These are phyloP conservation scores for Ichthyophthirius multifiliis DNA, from an alignment of 169 alveolate species.

Conservation along the genomic window DNA sequence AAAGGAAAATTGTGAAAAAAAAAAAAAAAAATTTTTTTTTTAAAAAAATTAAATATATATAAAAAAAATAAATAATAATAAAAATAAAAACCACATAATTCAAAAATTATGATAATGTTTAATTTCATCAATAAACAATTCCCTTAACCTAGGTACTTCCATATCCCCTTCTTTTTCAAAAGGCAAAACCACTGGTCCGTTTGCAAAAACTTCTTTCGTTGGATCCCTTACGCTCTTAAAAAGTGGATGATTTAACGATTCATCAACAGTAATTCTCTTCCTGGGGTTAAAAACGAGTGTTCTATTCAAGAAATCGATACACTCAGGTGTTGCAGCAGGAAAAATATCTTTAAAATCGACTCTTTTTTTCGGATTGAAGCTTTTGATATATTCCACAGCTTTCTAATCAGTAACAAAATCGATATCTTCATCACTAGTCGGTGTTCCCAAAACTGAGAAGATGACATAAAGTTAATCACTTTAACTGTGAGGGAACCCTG, in stretches of 20 bases:
- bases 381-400: constrained; percentile 64
- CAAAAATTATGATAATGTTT: constrained; percentile 4
- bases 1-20: not conserved
- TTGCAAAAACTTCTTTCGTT: constrained; percentile 44
- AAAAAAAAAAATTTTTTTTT: not conserved
- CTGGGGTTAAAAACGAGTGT: constrained; percentile 93
- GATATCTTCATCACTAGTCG: constrained; percentile 88
- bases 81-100: too few relatives aligned
- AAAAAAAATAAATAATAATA: too few relatives aligned
- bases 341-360: constrained; percentile 57
- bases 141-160: constrained; percentile 53
- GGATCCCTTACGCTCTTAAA: constrained; percentile 51
- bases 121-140: constrained; percentile 55
- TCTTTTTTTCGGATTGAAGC: constrained; percentile 52
- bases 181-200: constrained; percentile 38
- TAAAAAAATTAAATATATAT: too few relatives aligned
- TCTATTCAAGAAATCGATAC: constrained; percentile 88
- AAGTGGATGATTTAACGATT: constrained; percentile 93
- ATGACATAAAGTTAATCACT: constrained; percentile 95
- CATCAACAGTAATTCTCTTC: constrained; percentile 93
- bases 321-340: constrained; percentile 81
- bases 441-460: constrained; percentile 97
- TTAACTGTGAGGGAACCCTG: constrained; percentile 82
- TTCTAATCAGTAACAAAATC: constrained; percentile 68
- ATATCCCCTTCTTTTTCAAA: constrained; percentile 61